Evolutionary conservation across 305 asterid genomes (phyloP).

Genomic region (Ilex paraguariensis): DNA sequence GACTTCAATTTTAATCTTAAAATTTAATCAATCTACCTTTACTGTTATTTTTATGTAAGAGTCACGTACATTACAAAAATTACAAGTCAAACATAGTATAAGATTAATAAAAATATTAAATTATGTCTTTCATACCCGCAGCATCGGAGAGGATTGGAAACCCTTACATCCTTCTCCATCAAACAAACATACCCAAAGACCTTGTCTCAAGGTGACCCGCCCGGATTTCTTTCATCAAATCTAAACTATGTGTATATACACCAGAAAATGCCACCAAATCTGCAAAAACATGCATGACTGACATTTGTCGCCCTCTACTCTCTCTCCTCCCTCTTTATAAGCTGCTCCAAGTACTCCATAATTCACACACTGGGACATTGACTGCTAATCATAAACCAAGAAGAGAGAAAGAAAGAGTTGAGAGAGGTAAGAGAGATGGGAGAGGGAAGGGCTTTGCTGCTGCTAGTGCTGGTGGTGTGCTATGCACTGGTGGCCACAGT

Average conservation of each 20-base stretch:
- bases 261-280: constrained; percentile 40
- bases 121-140: background rate
- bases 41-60: background rate
- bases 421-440: constrained; percentile 21
- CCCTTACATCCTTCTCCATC: too few species aligned
- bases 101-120: too few species aligned
- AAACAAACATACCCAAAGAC: constrained; percentile 1
- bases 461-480: constrained; percentile 21
- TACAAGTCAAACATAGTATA: too few species aligned
- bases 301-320: constrained; percentile 36
- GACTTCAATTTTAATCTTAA: too few species aligned
- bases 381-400: background rate
- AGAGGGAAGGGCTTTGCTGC: constrained; percentile 17
- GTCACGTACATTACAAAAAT: background rate
- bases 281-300: constrained; percentile 45
- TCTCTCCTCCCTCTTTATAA: constrained; percentile 32
- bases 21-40: background rate
- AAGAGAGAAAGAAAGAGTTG: background rate
- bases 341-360: constrained; percentile 6
- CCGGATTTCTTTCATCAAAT: constrained; percentile 1
- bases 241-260: constrained; percentile 21
- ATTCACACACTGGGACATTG: background rate
- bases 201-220: constrained; percentile 4
- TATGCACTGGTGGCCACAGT: constrained; percentile 20
- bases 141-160: too few species aligned